phyloP scores from a whole-genome alignment of 208 protist genomes.

The Naegleria gruberi region DNA sequence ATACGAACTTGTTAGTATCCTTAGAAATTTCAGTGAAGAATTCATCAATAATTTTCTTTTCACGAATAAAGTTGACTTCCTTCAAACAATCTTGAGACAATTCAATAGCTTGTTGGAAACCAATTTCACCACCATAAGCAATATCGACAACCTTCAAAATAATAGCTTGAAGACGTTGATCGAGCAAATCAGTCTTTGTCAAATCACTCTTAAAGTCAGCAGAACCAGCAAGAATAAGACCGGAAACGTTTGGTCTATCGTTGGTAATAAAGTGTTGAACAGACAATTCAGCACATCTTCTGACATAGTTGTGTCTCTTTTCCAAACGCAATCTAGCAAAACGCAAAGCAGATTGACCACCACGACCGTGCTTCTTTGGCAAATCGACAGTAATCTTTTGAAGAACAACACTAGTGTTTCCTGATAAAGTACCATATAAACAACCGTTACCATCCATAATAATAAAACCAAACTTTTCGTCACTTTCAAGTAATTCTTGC shows the following conservation, averaged over 20 bases:
- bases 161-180: slow-evolving; percentile 90
- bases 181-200: slow-evolving; percentile 89
- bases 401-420: slow-evolving; percentile 93
- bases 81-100: slow-evolving; percentile 83
- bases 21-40: slow-evolving; percentile 98
- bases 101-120: slow-evolving; percentile 99
- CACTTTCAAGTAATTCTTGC: slow-evolving; percentile 90
- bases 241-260: slow-evolving; percentile 94
- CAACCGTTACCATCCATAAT: slow-evolving; percentile 98
- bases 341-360: slow-evolving; percentile 99
- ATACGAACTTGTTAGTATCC: slow-evolving; percentile 97
- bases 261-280: slow-evolving; percentile 96
- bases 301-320: slow-evolving; percentile 98
- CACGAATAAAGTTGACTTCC: slow-evolving; percentile 98
- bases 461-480: slow-evolving; percentile 99
- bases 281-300: slow-evolving; percentile 95
- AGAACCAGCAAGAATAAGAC: slow-evolving; percentile 96
- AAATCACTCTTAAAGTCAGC: slow-evolving; percentile 99
- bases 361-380: slow-evolving; percentile 99
- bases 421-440: slow-evolving; percentile 93
- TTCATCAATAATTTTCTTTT: slow-evolving; percentile 96
- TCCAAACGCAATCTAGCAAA: slow-evolving; percentile 99
- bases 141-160: slow-evolving; percentile 98
- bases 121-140: slow-evolving; percentile 98
- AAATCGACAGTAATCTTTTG: slow-evolving; percentile 98